Conservation (phyloP, 768 basidiomycete species). For the Pulveroboletus ravenelii region DNA sequence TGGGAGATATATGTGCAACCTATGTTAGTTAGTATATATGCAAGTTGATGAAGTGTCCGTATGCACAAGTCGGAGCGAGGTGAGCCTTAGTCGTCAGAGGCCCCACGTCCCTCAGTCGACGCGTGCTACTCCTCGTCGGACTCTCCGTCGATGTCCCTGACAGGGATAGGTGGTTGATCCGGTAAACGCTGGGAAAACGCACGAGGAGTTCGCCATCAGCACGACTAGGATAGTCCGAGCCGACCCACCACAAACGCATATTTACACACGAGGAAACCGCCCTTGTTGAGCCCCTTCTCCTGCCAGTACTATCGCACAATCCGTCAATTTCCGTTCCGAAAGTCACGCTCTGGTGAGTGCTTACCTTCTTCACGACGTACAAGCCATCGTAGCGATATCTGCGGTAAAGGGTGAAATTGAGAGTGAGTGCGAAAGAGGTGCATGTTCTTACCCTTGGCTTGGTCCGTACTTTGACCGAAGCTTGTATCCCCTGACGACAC, state of each 20-base stretch:
- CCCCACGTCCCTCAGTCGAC: background rate
- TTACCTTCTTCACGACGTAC: conserved; percentile 70
- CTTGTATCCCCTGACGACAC: conserved; percentile 79
- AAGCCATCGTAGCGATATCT: conserved; percentile 92
- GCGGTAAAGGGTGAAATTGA: background rate
- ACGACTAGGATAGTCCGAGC: background rate
- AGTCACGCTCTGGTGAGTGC: background rate
- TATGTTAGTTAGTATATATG: no score
- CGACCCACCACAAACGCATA: conserved; percentile 70
- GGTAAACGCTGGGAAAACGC: conserved; percentile 21
- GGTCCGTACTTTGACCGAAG: conserved; percentile 70
- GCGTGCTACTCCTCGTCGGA: background rate
- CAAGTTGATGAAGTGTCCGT: no score
- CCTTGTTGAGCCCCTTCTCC: conserved; percentile 62
- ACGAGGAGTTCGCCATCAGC: background rate
- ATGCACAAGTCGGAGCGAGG: no score
- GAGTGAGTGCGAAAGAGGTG: background rate
- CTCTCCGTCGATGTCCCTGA: conserved; percentile 17
- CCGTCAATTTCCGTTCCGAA: background rate
- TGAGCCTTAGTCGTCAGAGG: conserved; percentile 3
- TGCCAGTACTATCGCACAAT: conserved; percentile 55
- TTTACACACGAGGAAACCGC: conserved; percentile 79
- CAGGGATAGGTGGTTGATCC: conserved; percentile 20
- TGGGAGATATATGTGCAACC: no score
- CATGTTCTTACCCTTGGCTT: conserved; percentile 54